Conservation (phyloP, 352 stramenopile species). For the Pythium biforme region DNA sequence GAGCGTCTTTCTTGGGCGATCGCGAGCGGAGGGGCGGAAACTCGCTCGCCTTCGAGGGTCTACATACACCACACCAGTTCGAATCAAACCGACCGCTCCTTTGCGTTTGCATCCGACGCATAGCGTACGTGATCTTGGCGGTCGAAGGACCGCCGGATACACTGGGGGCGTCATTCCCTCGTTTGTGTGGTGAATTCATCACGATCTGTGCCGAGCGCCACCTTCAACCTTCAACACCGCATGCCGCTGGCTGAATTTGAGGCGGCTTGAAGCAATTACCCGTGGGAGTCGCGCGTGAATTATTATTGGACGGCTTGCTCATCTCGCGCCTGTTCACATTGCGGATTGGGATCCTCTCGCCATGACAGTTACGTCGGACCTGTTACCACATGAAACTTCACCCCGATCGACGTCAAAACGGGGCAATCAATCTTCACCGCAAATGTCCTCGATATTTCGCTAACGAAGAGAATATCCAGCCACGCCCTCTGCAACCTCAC, state of each 20-base stretch:
- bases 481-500: not conserved
- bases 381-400: slow-evolving; percentile 5
- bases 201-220: not conserved
- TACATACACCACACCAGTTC: not conserved
- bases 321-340: slow-evolving; percentile 2
- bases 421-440: not conserved
- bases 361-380: not conserved
- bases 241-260: not conserved
- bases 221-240: not conserved
- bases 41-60: slow-evolving; percentile 1
- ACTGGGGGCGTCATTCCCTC: not conserved
- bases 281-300: not conserved
- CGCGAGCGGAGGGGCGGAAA: slow-evolving; percentile 25
- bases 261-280: not conserved
- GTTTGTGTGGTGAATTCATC: slow-evolving; percentile 12
- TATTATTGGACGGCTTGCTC: slow-evolving; percentile 5
- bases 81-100: not conserved
- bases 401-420: not conserved
- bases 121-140: slow-evolving; percentile 11
- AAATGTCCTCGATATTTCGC: not conserved
- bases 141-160: not conserved
- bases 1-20: slow-evolving; percentile 27
- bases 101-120: not conserved
- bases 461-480: not conserved
- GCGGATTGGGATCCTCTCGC: not conserved